A percentile compares a stretch with the other conserved stretches of the same genome.
Conservation (phyloP, 139 green algal genomes). For the Chlorella sorokiniana region DNA sequence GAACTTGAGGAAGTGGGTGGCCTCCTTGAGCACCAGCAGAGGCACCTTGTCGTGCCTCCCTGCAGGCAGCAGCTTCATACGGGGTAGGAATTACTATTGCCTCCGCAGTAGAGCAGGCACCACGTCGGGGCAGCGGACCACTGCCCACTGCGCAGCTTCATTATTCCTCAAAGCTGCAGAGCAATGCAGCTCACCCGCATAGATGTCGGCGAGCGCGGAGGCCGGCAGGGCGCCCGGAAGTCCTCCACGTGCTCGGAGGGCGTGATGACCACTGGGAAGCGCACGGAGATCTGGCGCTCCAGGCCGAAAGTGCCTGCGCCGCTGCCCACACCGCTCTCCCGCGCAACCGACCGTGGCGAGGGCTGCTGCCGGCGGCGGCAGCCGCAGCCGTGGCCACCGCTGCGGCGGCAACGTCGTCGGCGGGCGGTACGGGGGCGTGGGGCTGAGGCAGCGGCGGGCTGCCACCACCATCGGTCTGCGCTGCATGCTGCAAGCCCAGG, state of each 20-base stretch:
- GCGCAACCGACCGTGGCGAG: not conserved
- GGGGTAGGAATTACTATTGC: not conserved
- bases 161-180: not conserved
- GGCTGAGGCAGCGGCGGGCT: not conserved
- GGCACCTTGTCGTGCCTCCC: slow-evolving; percentile 29
- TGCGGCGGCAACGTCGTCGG: not conserved
- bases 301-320: not conserved
- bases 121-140: no score
- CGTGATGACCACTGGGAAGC: slow-evolving; percentile 49
- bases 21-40: slow-evolving; percentile 13
- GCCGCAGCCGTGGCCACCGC: not conserved
- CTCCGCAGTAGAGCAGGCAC: no score
- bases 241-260: slow-evolving; percentile 50
- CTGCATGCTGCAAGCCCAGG: not conserved
- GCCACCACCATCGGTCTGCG: not conserved
- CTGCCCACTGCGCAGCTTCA: no score
- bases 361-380: not conserved
- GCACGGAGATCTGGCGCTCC: slow-evolving; percentile 29
- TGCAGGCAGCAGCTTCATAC: not conserved
- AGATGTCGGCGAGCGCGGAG: slow-evolving; percentile 37
- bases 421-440: not conserved
- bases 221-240: slow-evolving; percentile 34
- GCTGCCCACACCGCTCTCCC: no score
- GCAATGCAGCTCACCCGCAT: slow-evolving; percentile 24
- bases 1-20: slow-evolving; percentile 34